phyloP scores from a whole-genome alignment of 768 basidiomycete genomes.

The Exsudoporus frostii region DNA sequence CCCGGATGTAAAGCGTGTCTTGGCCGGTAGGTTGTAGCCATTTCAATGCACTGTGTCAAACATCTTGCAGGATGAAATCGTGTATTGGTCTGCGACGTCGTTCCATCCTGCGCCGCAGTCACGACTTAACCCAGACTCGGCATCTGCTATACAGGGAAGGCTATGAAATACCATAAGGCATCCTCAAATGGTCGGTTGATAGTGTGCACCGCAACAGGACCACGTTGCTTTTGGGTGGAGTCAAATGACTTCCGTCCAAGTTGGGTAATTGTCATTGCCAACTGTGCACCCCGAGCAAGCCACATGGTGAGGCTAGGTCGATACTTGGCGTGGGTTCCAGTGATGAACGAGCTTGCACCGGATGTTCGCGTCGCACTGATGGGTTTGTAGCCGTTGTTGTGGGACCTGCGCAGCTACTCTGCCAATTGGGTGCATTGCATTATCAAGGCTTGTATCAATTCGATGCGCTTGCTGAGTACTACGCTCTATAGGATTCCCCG shows the following conservation, averaged over 20 bases:
- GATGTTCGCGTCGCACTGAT: no score
- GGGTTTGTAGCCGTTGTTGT: no score
- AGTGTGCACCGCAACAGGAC: background rate
- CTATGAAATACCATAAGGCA: slow-evolving; percentile 17
- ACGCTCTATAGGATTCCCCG: no score
- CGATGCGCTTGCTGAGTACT: no score
- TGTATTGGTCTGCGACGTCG: background rate
- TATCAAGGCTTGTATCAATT: no score
- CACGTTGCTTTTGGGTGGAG: background rate
- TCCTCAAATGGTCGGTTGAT: background rate
- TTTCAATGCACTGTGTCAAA: background rate
- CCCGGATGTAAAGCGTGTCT: background rate
- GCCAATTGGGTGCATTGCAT: no score
- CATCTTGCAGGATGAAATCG: background rate
- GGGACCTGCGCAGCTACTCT: no score
- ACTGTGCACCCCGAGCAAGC: no score
- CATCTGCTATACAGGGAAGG: slow-evolving; percentile 9
- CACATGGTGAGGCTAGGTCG: no score
- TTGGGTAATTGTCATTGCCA: background rate
- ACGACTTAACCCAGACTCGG: background rate
- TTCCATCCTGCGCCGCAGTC: background rate
- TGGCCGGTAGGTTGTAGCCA: background rate
- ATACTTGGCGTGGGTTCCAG: no score
- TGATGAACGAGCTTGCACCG: no score
- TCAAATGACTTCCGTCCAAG: background rate